phyloP scores from a whole-genome alignment of 2,329 filamentous ascomycete species.

The Septoria linicola region DNA sequence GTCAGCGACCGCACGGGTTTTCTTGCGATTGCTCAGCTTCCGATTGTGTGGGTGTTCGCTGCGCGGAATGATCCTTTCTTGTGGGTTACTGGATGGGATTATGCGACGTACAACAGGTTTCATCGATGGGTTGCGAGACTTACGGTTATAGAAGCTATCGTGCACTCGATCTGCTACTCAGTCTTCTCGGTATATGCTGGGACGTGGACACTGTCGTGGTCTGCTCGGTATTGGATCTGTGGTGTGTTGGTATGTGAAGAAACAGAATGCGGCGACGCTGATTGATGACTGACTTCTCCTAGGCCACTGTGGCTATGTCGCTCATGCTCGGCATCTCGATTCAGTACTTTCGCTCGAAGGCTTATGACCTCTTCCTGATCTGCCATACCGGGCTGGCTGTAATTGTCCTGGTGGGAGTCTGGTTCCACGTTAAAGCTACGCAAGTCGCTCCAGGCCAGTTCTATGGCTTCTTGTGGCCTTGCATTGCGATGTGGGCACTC shows the following conservation, averaged over 20 bases:
- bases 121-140: slow-evolving; percentile 67
- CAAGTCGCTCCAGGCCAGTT: slow-evolving; percentile 53
- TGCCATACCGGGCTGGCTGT: slow-evolving; percentile 55
- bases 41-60: slow-evolving; percentile 65
- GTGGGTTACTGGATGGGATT: slow-evolving; percentile 68
- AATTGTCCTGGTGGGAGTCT: slow-evolving; percentile 52
- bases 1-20: slow-evolving; percentile 63
- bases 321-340: slow-evolving; percentile 49
- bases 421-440: slow-evolving; percentile 53
- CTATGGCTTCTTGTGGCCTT: slow-evolving; percentile 52
- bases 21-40: slow-evolving; percentile 62
- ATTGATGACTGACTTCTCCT: background rate
- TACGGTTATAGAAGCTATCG: slow-evolving; percentile 59
- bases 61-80: slow-evolving; percentile 65
- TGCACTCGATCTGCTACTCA: slow-evolving; percentile 61
- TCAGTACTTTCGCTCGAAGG: slow-evolving; percentile 51
- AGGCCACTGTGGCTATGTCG: slow-evolving; percentile 45
- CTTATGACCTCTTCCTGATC: slow-evolving; percentile 55
- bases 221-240: slow-evolving; percentile 51
- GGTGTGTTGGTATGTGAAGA: slow-evolving; percentile 50
- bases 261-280: too few species aligned
- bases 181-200: slow-evolving; percentile 39
- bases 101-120: slow-evolving; percentile 64
- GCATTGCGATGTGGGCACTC: slow-evolving; percentile 50
- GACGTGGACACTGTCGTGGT: slow-evolving; percentile 33